A percentile compares a stretch with the other conserved stretches of the same genome.
These are phyloP conservation scores for Chalciporus sphaerocephalus DNA, from an alignment of 768 basidiomycete species.

Conservation along the genomic window DNA sequence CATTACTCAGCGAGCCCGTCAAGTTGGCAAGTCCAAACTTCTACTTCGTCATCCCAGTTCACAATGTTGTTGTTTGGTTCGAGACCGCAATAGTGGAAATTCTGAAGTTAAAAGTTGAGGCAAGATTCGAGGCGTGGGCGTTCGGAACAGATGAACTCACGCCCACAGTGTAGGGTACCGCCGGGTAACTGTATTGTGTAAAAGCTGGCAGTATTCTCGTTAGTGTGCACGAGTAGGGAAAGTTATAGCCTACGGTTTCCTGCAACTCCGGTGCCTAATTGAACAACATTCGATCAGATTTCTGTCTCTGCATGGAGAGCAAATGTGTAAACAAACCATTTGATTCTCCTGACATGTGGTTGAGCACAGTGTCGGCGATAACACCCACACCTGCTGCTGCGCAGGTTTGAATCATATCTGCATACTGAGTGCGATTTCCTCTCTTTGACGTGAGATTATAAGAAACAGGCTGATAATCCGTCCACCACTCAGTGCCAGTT, in stretches of 20 bases:
- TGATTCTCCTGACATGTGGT: conserved; percentile 57
- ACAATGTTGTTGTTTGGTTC: conserved; percentile 50
- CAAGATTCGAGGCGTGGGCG: neutral
- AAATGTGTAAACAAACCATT: neutral
- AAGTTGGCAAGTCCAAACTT: conserved; percentile 46
- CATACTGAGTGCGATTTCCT: conserved; percentile 51
- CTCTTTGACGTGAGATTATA: conserved; percentile 64
- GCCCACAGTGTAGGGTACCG: neutral
- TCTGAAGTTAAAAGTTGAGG: neutral
- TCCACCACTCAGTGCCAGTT: conserved; percentile 64
- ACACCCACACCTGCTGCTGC: conserved; percentile 37
- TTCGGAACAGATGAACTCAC: neutral
- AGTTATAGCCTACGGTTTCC: neutral
- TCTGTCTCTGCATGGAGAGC: conserved; percentile 31
- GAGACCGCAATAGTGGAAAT: conserved; percentile 62
- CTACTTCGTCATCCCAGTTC: conserved; percentile 46
- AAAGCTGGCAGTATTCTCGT: neutral
- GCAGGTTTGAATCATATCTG: conserved; percentile 38
- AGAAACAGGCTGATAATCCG: conserved; percentile 67
- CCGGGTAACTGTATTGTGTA: neutral
- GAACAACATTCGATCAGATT: neutral
- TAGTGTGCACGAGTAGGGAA: neutral
- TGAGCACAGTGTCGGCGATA: conserved; percentile 48
- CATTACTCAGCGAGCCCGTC: conserved; percentile 38
- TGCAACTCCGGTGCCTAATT: neutral